Conservation (phyloP, 1,284 basidiomycete species). For the Athelia psychrophila region DNA sequence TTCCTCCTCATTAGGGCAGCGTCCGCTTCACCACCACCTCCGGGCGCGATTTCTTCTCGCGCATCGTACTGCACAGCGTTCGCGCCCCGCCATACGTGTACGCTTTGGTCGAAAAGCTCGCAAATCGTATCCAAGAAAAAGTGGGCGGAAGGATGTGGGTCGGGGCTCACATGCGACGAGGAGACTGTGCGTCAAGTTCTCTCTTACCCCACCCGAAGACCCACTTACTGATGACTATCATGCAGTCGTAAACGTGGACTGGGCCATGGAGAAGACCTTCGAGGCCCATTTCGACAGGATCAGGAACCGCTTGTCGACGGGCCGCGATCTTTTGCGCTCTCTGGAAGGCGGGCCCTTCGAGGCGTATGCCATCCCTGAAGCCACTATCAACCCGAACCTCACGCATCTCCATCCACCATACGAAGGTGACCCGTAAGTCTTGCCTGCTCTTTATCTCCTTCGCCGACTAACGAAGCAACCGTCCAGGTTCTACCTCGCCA, state of each 20-base stretch:
- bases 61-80: conserved; percentile 33
- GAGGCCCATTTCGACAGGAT: conserved; percentile 36
- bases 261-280: conserved; percentile 33
- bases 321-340: conserved; percentile 23
- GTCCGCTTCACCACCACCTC: conserved; percentile 35
- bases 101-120: conserved; percentile 29
- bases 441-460: neutral
- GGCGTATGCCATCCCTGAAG: conserved; percentile 26
- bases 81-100: conserved; percentile 25
- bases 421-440: conserved; percentile 20
- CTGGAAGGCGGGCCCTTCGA: conserved; percentile 15
- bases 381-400: conserved; percentile 16
- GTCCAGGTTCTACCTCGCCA: conserved; percentile 44
- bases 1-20: conserved; percentile 31
- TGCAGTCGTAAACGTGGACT: conserved; percentile 24
- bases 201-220: neutral
- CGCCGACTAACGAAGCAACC: neutral
- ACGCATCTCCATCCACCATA: conserved; percentile 22
- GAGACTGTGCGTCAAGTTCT: conserved; percentile 34
- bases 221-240: conserved; percentile 1
- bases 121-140: conserved; percentile 28
- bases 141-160: conserved; percentile 40
- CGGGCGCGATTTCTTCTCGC: conserved; percentile 28
- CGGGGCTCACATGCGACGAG: conserved; percentile 45
- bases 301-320: conserved; percentile 25